Base-by-base conservation (phyloP, 2,329 filamentous ascomycete genomes). In the Delphinella strobiligena region DNA sequence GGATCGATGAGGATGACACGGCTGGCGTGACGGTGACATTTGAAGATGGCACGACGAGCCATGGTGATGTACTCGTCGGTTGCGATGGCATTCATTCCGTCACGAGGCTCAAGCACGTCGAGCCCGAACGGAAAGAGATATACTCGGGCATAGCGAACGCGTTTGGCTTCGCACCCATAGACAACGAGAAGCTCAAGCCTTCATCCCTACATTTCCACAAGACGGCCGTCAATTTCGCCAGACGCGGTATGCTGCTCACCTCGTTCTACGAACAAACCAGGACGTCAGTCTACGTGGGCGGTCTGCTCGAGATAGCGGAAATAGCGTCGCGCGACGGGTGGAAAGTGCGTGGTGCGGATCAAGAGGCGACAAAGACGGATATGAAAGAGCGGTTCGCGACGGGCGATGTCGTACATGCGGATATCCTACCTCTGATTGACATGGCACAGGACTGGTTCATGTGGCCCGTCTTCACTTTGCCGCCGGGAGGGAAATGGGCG, bases 131-230 rank as follows among this genome's bases (percentile, higher is more conserved):
- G 18, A 64, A 58, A 43, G 55, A 54, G 19, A 52, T 56, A 16
- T 67, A 67, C 50, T 61, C 59, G 0, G 63, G 63, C 10, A 61
- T 65, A n/a, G 62, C 61, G 44, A 66, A 66, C 41, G 63, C 62
- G 3, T 67, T 66, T 40, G 62, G 63, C 19, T 67, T 66, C 42
- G 56, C 63, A 2, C 53, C 55, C n/a, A 54, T 62, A 10, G 51
- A 56, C 17, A 51, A 47, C 35, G 18, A 31, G 15, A 36, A 41
- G 12, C 34, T 34, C 14, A 16, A 34, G 11, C 37, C 31, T 1
- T 35, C 19, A 14, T 37, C 37, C 4, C 51, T 56, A 7, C 60
- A 61, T 40, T 67, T 67, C 45, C 50, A 61, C 30, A 60, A 58
- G 43, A 60, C 58, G 1, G 62, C 56, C 4, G 66, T 67, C 59